These are phyloP conservation scores for Penicillium verrucosum DNA, from an alignment of 2,329 filamentous ascomycete species.

Conservation along the genomic window DNA sequence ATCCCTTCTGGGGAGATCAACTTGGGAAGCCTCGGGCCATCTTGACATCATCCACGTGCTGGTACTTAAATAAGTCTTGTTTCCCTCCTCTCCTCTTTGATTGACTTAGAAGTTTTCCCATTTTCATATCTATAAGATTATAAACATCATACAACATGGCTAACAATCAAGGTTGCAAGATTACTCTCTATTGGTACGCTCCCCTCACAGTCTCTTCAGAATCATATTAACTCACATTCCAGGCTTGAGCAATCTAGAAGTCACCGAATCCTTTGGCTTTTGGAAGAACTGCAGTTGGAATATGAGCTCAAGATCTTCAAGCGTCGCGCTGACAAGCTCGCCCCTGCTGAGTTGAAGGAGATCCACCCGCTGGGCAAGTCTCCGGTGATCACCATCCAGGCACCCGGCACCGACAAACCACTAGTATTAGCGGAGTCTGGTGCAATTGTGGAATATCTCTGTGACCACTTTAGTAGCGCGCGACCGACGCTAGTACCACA, in stretches of 20 bases:
- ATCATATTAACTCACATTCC: slow-evolving; percentile 1
- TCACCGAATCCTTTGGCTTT: slow-evolving; percentile 79
- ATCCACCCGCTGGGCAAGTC: slow-evolving; percentile 86
- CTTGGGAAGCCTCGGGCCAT: slow-evolving; percentile 2
- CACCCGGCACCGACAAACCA: slow-evolving; percentile 43
- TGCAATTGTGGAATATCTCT: slow-evolving; percentile 76
- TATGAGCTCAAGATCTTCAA: slow-evolving; percentile 81
- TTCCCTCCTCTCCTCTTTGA: no score
- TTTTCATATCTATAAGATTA: background rate
- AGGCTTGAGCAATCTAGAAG: slow-evolving; percentile 83
- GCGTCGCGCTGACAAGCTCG: slow-evolving; percentile 62
- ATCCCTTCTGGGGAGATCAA: background rate
- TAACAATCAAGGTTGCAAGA: slow-evolving; percentile 44
- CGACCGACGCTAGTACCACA: slow-evolving; percentile 47
- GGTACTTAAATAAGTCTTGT: background rate
- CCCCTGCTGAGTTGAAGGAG: slow-evolving; percentile 70
- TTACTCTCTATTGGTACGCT: slow-evolving; percentile 63
- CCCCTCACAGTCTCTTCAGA: background rate
- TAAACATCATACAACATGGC: slow-evolving; percentile 11
- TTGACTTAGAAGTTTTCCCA: background rate
- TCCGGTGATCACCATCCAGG: slow-evolving; percentile 67
- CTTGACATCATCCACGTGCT: slow-evolving; percentile 4
- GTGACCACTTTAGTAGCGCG: slow-evolving; percentile 59
- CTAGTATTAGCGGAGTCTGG: slow-evolving; percentile 76
- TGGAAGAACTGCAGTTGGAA: slow-evolving; percentile 74